Percentiles rank a stretch among this genome's conserved stretches.
These are phyloP conservation scores for Starmera dryadoides DNA, from an alignment of 805 yeast genomes.

Conservation along the genomic window DNA sequence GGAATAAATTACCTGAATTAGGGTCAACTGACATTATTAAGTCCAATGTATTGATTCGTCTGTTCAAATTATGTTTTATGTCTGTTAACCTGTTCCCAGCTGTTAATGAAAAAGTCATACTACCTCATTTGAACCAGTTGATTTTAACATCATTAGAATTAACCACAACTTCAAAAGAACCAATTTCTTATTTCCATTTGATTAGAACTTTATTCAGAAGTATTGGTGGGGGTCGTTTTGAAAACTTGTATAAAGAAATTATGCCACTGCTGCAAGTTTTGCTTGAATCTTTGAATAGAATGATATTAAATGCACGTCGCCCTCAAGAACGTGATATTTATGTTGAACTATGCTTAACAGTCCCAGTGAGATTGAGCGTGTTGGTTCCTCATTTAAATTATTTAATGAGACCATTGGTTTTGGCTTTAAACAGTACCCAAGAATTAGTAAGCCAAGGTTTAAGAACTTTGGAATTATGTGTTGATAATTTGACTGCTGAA, in stretches of 20 bases:
- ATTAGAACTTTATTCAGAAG: constrained; percentile 87
- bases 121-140: constrained; percentile 81
- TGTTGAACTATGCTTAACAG: constrained; percentile 91
- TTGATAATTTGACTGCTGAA: constrained; percentile 92
- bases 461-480: constrained; percentile 90
- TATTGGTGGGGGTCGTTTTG: constrained; percentile 96
- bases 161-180: constrained; percentile 84
- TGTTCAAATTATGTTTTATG: constrained; percentile 92
- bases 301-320: constrained; percentile 74
- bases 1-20: constrained; percentile 62
- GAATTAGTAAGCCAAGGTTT: constrained; percentile 93
- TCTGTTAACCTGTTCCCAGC: constrained; percentile 88
- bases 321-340: constrained; percentile 91
- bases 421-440: constrained; percentile 82
- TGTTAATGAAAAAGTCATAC: constrained; percentile 77
- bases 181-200: constrained; percentile 81
- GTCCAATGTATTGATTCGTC: constrained; percentile 73
- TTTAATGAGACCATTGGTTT: constrained; percentile 84
- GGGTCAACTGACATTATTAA: constrained; percentile 76
- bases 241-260: constrained; percentile 84
- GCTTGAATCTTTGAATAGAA: constrained; percentile 75
- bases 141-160: constrained; percentile 72
- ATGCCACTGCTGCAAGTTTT: constrained; percentile 85
- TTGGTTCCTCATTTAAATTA: constrained; percentile 87
- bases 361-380: constrained; percentile 90